phyloP scores from a whole-genome alignment of 2,329 filamentous ascomycete genomes.

The Mycogone perniciosa region DNA sequence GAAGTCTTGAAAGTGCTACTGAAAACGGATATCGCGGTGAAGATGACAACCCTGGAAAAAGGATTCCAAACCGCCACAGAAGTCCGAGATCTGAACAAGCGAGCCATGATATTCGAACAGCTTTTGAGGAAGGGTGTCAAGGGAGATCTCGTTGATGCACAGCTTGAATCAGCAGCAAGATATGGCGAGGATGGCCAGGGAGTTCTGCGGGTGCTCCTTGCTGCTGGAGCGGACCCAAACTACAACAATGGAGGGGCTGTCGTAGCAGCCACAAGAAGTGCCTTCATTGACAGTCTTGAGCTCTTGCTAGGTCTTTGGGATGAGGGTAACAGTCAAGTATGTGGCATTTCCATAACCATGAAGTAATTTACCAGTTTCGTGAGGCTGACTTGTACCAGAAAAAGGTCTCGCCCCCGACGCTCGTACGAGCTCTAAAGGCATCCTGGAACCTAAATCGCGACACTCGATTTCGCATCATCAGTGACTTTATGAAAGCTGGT shows the following conservation, averaged over 20 bases:
- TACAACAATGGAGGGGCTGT: slow-evolving; percentile 50
- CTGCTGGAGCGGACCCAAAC: slow-evolving; percentile 49
- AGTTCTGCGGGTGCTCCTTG: slow-evolving; percentile 45
- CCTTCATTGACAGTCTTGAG: slow-evolving; percentile 43
- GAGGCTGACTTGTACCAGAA: slow-evolving; percentile 27
- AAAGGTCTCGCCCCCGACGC: slow-evolving; percentile 40
- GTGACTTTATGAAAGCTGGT: slow-evolving; percentile 47
- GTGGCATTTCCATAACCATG: slow-evolving; percentile 12
- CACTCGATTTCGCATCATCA: slow-evolving; percentile 41
- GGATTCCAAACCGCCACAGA: slow-evolving; percentile 52
- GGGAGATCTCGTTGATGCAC: slow-evolving; percentile 45
- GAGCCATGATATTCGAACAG: slow-evolving; percentile 44
- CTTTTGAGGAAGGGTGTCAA: slow-evolving; percentile 44
- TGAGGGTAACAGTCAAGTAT: slow-evolving; percentile 35
- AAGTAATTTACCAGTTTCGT: background rate
- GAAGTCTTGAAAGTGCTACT: slow-evolving; percentile 47
- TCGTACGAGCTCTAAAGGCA: slow-evolving; percentile 47
- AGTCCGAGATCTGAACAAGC: slow-evolving; percentile 42
- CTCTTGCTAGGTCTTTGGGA: slow-evolving; percentile 44
- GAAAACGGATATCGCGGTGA: slow-evolving; percentile 32
- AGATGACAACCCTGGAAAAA: slow-evolving; percentile 38
- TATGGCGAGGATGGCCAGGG: slow-evolving; percentile 43
- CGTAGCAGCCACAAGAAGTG: slow-evolving; percentile 47
- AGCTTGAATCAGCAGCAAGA: slow-evolving; percentile 47
- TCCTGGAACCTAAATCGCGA: slow-evolving; percentile 46